A percentile compares a stretch with the other conserved stretches of the same genome.
These are phyloP conservation scores for Calonectria pauciramosa DNA, from an alignment of 2,329 filamentous ascomycete species.

Conservation along the genomic window DNA sequence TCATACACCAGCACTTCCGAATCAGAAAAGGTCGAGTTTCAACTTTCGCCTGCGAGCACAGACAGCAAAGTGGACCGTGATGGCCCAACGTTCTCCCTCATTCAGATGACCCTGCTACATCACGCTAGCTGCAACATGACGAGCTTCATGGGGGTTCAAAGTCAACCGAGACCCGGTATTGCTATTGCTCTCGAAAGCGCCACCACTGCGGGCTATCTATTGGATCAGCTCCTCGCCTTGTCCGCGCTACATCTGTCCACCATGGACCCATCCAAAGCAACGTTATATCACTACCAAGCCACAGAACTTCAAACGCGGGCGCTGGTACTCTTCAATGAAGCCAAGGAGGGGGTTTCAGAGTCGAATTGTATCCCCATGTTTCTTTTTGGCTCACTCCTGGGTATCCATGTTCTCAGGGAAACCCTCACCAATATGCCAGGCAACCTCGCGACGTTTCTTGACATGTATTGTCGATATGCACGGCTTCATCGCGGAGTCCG, in stretches of 20 bases:
- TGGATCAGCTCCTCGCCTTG: neutral
- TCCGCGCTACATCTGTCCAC: neutral
- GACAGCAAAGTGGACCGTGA: too few relatives aligned
- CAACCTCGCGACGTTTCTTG: constrained; percentile 48
- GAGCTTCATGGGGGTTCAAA: neutral
- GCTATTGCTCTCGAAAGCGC: neutral
- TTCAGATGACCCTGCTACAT: neutral
- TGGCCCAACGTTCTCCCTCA: neutral
- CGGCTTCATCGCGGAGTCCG: constrained; percentile 53
- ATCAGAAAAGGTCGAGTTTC: neutral
- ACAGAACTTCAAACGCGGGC: constrained; percentile 53
- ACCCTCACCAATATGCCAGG: constrained; percentile 47
- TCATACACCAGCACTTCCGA: neutral
- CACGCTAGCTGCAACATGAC: neutral
- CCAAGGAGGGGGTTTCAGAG: constrained; percentile 31
- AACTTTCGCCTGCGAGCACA: neutral
- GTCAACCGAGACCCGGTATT: neutral
- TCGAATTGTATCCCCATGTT: constrained; percentile 49
- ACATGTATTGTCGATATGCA: constrained; percentile 49
- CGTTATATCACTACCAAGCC: constrained; percentile 48
- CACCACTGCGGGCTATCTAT: neutral
- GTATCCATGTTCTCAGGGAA: constrained; percentile 60
- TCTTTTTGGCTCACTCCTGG: constrained; percentile 52
- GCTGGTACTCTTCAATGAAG: constrained; percentile 47
- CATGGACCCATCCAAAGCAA: constrained; percentile 13